A percentile compares a stretch with the other conserved stretches of the same genome.
phyloP scores from a whole-genome alignment of 2,329 filamentous ascomycete species.

The Calonectria montana region DNA sequence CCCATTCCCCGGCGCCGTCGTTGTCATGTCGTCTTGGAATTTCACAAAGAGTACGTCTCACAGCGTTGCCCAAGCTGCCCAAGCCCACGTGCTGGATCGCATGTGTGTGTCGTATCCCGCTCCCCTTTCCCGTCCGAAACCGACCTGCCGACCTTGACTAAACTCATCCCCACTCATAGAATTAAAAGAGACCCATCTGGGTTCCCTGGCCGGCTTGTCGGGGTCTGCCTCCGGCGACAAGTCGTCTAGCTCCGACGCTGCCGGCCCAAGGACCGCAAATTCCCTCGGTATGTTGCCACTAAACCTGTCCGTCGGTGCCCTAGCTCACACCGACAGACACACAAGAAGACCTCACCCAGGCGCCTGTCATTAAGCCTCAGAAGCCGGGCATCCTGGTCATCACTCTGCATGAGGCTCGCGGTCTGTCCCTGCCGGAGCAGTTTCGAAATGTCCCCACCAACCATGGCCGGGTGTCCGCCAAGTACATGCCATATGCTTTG shows the following conservation, averaged over 20 bases:
- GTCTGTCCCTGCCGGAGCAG: conserved; percentile 87
- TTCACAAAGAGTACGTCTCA: neutral
- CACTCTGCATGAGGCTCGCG: conserved; percentile 91
- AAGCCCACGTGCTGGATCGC: neutral
- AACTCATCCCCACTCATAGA: conserved; percentile 7
- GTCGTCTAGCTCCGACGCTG: neutral
- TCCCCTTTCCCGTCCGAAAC: neutral
- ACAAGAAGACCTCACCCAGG: conserved; percentile 79
- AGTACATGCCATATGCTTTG: conserved; percentile 94
- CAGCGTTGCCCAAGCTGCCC: neutral
- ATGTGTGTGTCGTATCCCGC: neutral
- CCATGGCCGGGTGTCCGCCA: conserved; percentile 92
- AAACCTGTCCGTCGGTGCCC: neutral
- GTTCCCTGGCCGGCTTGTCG: conserved; percentile 12
- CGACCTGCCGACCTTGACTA: neutral
- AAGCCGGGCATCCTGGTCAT: conserved; percentile 96
- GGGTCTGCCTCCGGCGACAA: conserved; percentile 9
- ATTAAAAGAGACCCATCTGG: conserved; percentile 25
- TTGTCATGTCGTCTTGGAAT: conserved; percentile 4
- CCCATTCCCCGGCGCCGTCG: neutral
- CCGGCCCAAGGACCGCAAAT: neutral
- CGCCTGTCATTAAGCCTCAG: conserved; percentile 72
- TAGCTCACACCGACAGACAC: neutral
- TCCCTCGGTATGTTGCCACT: conserved; percentile 2
- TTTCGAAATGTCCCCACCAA: conserved; percentile 88